These are phyloP conservation scores for Tricholoma furcatifolium DNA, from an alignment of 768 basidiomycete genomes.

Conservation along the genomic window DNA sequence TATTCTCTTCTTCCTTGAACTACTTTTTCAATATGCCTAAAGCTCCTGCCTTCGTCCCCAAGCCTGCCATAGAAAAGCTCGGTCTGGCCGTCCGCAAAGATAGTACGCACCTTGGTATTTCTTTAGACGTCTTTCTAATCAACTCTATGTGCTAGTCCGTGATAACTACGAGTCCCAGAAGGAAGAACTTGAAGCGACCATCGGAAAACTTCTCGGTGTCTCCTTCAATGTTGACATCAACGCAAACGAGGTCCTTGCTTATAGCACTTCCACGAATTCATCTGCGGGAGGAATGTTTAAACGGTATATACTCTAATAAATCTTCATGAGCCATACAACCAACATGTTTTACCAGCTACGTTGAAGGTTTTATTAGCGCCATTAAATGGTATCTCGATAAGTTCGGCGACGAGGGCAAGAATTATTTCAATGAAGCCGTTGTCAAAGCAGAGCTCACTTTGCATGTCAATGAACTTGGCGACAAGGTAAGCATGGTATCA, in stretches of 20 bases:
- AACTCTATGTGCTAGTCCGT: conserved; percentile 25
- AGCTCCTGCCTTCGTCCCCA: conserved; percentile 16
- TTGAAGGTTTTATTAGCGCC: conserved; percentile 33
- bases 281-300: conserved; percentile 25
- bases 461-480: conserved; percentile 29
- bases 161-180: conserved; percentile 37
- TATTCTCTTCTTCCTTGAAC: too few relatives aligned
- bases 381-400: conserved; percentile 27
- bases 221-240: conserved; percentile 33
- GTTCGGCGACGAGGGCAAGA: conserved; percentile 34
- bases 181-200: conserved; percentile 30
- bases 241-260: conserved; percentile 34
- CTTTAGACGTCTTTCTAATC: background rate
- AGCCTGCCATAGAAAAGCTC: conserved; percentile 20
- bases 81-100: conserved; percentile 24
- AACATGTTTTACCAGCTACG: conserved; percentile 31
- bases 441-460: conserved; percentile 31
- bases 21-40: conserved; percentile 17
- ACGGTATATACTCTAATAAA: conserved; percentile 15
- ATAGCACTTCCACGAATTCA: conserved; percentile 20
- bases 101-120: conserved; percentile 3
- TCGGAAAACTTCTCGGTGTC: conserved; percentile 26
- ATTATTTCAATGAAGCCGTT: conserved; percentile 37
- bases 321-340: background rate
- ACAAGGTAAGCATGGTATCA: conserved; percentile 17